Evolutionary conservation across 371 early-diverging fungal species (phyloP).

Genomic region (Parasitella parasitica): DNA sequence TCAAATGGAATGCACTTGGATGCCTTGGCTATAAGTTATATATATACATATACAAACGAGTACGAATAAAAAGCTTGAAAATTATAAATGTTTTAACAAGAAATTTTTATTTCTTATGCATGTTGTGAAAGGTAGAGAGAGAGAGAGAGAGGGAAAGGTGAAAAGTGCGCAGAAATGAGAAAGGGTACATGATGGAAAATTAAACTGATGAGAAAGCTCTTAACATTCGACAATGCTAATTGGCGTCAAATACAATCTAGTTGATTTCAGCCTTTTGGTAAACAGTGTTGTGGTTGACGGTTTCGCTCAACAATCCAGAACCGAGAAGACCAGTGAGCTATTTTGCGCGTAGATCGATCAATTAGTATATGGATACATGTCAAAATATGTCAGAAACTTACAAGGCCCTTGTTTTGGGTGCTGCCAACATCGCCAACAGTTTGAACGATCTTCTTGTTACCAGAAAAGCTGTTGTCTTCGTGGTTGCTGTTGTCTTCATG

Average conservation of each 20-base stretch:
- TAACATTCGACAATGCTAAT: background rate
- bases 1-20: slow-evolving; percentile 88
- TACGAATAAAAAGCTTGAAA: too few relatives aligned
- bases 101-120: slow-evolving; percentile 3
- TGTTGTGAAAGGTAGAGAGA: background rate
- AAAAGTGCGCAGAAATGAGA: too few relatives aligned
- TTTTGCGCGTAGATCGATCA: too few relatives aligned
- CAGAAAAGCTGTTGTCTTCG: background rate
- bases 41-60: background rate
- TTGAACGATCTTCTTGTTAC: slow-evolving; percentile 13
- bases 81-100: background rate
- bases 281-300: slow-evolving; percentile 7
- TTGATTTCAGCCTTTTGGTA: slow-evolving; percentile 10
- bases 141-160: background rate
- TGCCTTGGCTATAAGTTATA: slow-evolving; percentile 69
- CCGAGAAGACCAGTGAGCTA: slow-evolving; percentile 9
- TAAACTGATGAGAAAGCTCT: background rate
- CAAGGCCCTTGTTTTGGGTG: background rate
- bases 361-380: background rate
- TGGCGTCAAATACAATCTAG: background rate
- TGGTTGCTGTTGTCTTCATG: background rate
- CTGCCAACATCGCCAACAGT: slow-evolving; percentile 3
- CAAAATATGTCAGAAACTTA: background rate
- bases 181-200: too few relatives aligned
- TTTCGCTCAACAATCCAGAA: slow-evolving; percentile 6